Base-by-base conservation (phyloP, 148 eudicot species). In the Rhododendron mucronatum region DNA sequence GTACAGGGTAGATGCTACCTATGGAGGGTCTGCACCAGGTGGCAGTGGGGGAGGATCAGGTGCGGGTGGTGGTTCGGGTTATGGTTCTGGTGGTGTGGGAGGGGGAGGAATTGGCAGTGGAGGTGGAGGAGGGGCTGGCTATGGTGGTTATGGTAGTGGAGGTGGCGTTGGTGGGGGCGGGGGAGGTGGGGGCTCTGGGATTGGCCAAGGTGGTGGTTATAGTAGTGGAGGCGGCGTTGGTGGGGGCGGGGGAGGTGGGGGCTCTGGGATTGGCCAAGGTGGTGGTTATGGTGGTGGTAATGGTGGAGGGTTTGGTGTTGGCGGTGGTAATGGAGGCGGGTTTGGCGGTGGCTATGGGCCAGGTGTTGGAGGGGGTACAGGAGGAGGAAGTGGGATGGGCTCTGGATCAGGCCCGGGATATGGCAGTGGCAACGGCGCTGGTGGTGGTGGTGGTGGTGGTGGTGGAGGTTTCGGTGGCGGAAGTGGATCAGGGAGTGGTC, bases 1-100 rank as follows among this genome's bases (percentile, higher is more conserved):
- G 53, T 47, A 45, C 12, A 26, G 55, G 55, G 57, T 39, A 11
- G 55, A 78, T 78, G 30, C 81, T 47, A 23, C 30, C 18, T 78
- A 78, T 12, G 81, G 81, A 78, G 79, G 26, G n/a, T 3, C 30
- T 45, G 57, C 53, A 9, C 53, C 57, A n/a, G 57, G 79, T 75
- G 79, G 81, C 16, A 9, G 53, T 45, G 81, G 81, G 30, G 81
- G 81, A 20, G 81, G 81, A 23, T 78, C 81, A 23, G 81, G 81
- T 47, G 81, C 16, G 3, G 53, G 81, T 78, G 81, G 5, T 78
- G 81, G 57, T 53, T 78, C 33, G 28, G 81, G 55, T 41, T 44
- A 78, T 78, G 81, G 81, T 45, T 78, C 81, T 78, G 81, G 81
- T 78, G 81, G 81, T 23, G 55, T 21, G 57, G 81, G 81, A 45